phyloP scores from a whole-genome alignment of 352 stramenopile species.

The Phytophthora multivora region DNA sequence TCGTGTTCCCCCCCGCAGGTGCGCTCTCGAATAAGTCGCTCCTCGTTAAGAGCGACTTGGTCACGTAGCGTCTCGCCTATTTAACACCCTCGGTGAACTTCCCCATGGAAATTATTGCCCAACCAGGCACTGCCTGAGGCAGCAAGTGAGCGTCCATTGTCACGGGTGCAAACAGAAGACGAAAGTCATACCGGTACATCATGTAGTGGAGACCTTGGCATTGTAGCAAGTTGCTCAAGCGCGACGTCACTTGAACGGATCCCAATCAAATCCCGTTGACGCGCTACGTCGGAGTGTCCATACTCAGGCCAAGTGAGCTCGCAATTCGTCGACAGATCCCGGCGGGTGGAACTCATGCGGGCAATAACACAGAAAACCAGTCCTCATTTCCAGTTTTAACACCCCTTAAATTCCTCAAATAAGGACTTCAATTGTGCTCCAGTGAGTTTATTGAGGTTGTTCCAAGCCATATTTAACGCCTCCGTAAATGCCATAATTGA shows the following conservation, averaged over 20 bases:
- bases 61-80: neutral
- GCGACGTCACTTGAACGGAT: constrained; percentile 4
- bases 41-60: neutral
- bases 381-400: too few species aligned
- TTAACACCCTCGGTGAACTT: neutral
- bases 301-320: constrained; percentile 10
- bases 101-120: too few species aligned
- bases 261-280: constrained; percentile 33
- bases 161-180: too few species aligned
- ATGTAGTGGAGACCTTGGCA: too few species aligned
- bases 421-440: too few species aligned
- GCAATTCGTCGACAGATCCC: constrained; percentile 23
- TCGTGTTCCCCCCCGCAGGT: constrained; percentile 10
- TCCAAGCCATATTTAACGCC: neutral
- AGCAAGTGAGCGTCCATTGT: too few species aligned
- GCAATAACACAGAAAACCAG: too few species aligned
- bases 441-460: neutral
- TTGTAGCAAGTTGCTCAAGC: neutral
- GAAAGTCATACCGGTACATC: too few species aligned
- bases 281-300: constrained; percentile 15
- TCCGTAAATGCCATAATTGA: neutral
- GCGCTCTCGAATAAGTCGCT: constrained; percentile 13
- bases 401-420: too few species aligned
- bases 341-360: neutral
- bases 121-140: too few species aligned